Evolutionary conservation across 768 basidiomycete genomes (phyloP), one percentile per base, ranked within the genome.

Genomic region (Suillus paluster): DNA sequence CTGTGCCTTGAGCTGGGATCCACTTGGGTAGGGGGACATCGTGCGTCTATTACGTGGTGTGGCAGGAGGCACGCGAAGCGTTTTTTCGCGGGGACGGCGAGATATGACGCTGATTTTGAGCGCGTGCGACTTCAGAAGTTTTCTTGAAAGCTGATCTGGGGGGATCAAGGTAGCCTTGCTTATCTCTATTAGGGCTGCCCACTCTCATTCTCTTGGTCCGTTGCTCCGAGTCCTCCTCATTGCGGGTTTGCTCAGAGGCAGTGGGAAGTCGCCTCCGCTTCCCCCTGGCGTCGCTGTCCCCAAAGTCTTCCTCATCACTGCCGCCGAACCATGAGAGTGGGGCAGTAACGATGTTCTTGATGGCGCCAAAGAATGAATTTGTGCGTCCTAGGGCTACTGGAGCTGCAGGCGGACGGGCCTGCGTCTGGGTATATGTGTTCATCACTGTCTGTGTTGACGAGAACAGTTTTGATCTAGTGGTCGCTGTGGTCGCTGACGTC

Each of bases 261-360:
- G 69, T 73, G 55, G 71, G 73, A 46, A 79, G 67, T 34, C 86
- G 78, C 68, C 86, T 79, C 64, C 87, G 84, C 71, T 88, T 88
- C 64, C 85, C 85, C 44, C 75, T 79, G 23, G 17, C 38, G 17
- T 55, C 54, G 61, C 77, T 70, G 69, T 82, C 81, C 66, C 78
- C 80, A 49, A 80, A 76, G 65, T 83, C 83, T 70, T 83, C 83
- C 63, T 80, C 79, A 63, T 80, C 79, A 63, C 78, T 72, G 65
- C 79, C 73, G 66, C 83, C 81, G 75, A 89, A 86, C 76, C 83
- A 79, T 54, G 73, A 50, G 65, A 89, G 78, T 49, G 88, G 86
- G 21, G 86, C 85, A 36, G 86, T 83, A 64, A 90, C 87, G 71
- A 89, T 77, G 76, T 80, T 84, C 80, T 84, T 89, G 74, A 90